Evolutionary conservation across 208 protist genomes (phyloP), one percentile per base, ranked within the genome.

Genomic region (Phytomonas francai): DNA sequence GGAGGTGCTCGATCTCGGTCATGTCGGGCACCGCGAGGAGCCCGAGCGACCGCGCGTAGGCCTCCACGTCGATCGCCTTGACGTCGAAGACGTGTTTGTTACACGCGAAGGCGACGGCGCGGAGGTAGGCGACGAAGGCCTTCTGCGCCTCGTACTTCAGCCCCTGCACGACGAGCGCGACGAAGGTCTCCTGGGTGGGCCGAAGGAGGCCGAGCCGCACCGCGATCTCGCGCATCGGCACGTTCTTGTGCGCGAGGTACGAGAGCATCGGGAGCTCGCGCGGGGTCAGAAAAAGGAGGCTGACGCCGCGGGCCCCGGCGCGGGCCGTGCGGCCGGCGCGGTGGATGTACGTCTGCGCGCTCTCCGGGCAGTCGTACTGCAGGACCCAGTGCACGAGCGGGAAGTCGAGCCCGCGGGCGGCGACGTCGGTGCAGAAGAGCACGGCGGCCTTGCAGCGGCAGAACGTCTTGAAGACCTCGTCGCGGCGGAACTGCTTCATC

Each of bases 361-460:
- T 96, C 39, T 99, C 97, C 5, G 98, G 98, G 71, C 95, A 98
- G 85, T 99, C 98, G 58, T 98, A 91, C 87, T 99, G 98, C 49
- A 99, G 71, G 0, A 99, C 97, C 98, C 98, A 99, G 74, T 99
- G 87, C 22, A 99, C 97, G 2, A 88, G 72, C 32, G 97, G 97
- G 69, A 99, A 99, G 81, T 99, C 98, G 11, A 97, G 74, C 25
- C 94, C 97, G 59, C 99, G 92, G 0, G 98, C 98, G 9, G 98
- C 98, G 19, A 99, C 96, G 81, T 99, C 98, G 4, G 98, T 99
- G 76, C 93, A 99, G 39, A 99, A 89, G 19, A 99, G 91, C 25
- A 99, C 89, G 8, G 81, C 89, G 16, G 79, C 76, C 71, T 92
- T 92, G 75, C 89, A 93, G 16, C 88, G 83, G 70, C 83, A 95